A percentile compares a stretch with the other conserved stretches of the same genome.
phyloP scores from a whole-genome alignment of 805 yeast genomes.

The Metschnikowia anglica region DNA sequence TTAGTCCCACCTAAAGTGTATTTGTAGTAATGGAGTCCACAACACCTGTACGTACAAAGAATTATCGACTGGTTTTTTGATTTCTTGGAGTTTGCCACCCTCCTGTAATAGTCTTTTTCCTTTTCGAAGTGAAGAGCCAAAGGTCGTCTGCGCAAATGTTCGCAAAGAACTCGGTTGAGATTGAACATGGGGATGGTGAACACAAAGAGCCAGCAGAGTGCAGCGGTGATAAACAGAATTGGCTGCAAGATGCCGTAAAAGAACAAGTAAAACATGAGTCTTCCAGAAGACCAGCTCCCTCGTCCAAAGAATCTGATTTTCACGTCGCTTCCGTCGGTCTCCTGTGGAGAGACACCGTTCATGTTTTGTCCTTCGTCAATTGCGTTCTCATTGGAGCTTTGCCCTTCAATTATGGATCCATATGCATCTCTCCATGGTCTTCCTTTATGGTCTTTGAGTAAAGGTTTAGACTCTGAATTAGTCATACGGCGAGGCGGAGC shows the following conservation, averaged over 20 bases:
- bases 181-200: conserved; percentile 94
- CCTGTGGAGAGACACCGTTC: conserved; percentile 4
- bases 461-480: conserved; percentile 35
- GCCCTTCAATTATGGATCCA: conserved; percentile 26
- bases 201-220: conserved; percentile 76
- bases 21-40: conserved; percentile 91
- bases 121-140: conserved; percentile 74
- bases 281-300: conserved; percentile 85
- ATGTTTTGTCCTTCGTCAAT: conserved; percentile 18
- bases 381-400: conserved; percentile 13
- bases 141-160: conserved; percentile 87
- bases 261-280: conserved; percentile 69
- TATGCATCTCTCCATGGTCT: conserved; percentile 40
- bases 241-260: conserved; percentile 76
- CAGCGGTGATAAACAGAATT: conserved; percentile 50
- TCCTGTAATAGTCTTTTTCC: conserved; percentile 50
- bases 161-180: conserved; percentile 61
- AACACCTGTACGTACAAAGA: conserved; percentile 87
- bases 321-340: conserved; percentile 30
- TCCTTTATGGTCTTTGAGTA: conserved; percentile 44
- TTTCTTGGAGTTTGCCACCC: conserved; percentile 25
- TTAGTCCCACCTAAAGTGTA: conserved; percentile 96
- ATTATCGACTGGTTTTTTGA: conserved; percentile 55
- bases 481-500: conserved; percentile 58
- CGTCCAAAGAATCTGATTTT: conserved; percentile 76